Evolutionary conservation across 108 stramenopile genomes (phyloP), one percentile per base, ranked within the genome.

Genomic region (Conticribra weissflogii): DNA sequence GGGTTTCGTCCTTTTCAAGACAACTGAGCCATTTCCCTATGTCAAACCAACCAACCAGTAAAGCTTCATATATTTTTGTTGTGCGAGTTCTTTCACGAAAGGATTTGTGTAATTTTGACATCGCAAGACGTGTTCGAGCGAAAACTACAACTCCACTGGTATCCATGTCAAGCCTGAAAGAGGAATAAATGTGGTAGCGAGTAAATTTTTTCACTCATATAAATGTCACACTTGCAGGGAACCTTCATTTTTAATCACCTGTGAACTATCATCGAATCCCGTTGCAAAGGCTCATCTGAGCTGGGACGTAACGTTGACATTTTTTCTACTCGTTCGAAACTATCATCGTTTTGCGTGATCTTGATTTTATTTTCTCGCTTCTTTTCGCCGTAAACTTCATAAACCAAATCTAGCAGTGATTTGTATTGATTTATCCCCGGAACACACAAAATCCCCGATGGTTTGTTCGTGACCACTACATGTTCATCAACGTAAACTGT

Each of bases 81-180:
- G 71, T 67, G 29, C 50, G n/a, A 67, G 50, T 54, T 31, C 55
- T 69, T 31, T 88, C 71, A 28, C 84, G 82, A 62, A 92, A 92
- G 16, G 81, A 75, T 2, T 62, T 71, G 54, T 92, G 91, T 30
- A 92, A 50, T 28, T 72, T 54, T 9, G 71, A 70, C 66, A 89
- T 76, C 16, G 84, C 85, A 15, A 63, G 33, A 27, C 82, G 30
- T 0, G 74, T 72, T 15, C 86, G 68, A 9, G 91, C 91, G 69
- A 82, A 92, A n/a, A 85, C 83, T 17, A 92, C 66, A 21, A 92
- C 66, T 3, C 91, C 91, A 63, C 74, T 78, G 4, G 91, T 92
- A 27, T 86, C 91, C 91, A 92, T 92, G 68, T 92, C 91, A n/a
- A 92, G 58, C n/a, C n/a, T n/a, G n/a, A n/a, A n/a, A n/a, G n/a